These are phyloP conservation scores for Globisporangium echinulatum DNA, from an alignment of 352 stramenopile species.

Conservation along the genomic window DNA sequence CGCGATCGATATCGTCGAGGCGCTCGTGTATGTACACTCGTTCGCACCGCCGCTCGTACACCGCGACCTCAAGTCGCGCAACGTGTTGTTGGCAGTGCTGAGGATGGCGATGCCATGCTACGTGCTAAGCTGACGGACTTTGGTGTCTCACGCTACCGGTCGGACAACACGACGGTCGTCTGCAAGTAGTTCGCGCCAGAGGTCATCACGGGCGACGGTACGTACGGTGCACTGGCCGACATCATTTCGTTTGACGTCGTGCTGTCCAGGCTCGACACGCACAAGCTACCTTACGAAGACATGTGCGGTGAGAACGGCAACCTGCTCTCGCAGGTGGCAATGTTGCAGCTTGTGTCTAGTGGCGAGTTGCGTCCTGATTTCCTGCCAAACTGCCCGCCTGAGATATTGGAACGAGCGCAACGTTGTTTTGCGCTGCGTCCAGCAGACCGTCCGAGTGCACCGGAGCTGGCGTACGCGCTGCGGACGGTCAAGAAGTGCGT, in stretches of 20 bases:
- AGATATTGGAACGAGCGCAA: background rate
- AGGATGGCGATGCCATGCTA: constrained; percentile 11
- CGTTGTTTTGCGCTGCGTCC: background rate
- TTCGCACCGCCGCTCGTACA: constrained; percentile 14
- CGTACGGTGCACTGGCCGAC: constrained; percentile 42
- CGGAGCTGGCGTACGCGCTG: background rate
- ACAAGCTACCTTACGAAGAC: constrained; percentile 43
- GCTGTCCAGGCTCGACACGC: constrained; percentile 48
- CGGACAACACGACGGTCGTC: constrained; percentile 44
- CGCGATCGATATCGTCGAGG: constrained; percentile 18
- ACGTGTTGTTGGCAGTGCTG: constrained; percentile 4
- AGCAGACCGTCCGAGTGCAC: background rate
- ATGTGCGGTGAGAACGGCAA: constrained; percentile 24
- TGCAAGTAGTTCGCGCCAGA: constrained; percentile 49
- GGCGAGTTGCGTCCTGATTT: background rate
- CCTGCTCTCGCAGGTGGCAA: constrained; percentile 34
- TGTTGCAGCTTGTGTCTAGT: constrained; percentile 32
- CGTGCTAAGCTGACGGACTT: constrained; percentile 60
- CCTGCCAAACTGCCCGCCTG: background rate
- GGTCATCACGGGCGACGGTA: constrained; percentile 46
- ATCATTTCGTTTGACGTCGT: constrained; percentile 58
- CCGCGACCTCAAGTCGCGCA: background rate
- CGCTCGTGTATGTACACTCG: constrained; percentile 12
- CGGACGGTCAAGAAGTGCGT: background rate
- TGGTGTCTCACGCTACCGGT: constrained; percentile 38